Conservation (phyloP, 2,329 filamentous ascomycete species). For the Microdochium nivale region DNA sequence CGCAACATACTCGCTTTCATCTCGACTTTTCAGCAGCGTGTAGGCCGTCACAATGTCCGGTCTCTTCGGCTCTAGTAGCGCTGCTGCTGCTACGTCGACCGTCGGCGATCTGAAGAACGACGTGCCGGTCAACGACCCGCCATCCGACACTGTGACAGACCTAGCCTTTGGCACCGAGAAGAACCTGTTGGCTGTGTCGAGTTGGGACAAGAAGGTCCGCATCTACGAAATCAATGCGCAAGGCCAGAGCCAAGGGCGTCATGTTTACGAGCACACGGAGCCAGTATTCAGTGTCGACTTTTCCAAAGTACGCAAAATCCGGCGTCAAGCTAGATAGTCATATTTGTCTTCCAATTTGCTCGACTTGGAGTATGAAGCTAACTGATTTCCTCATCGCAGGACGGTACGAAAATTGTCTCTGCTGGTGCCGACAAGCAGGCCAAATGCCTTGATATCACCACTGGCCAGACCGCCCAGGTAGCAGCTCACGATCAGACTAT, state of each 20-base stretch:
- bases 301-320: constrained; percentile 59
- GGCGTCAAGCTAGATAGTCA: background rate
- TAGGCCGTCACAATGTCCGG: constrained; percentile 46
- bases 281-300: constrained; percentile 82
- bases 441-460: constrained; percentile 75
- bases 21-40: background rate
- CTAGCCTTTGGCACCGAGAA: constrained; percentile 58
- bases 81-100: constrained; percentile 54
- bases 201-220: constrained; percentile 96
- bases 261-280: constrained; percentile 75
- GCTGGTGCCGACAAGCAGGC: constrained; percentile 87
- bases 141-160: constrained; percentile 84
- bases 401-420: constrained; percentile 81
- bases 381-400: constrained; percentile 42
- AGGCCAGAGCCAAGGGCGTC: constrained; percentile 76
- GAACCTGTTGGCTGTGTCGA: constrained; percentile 82
- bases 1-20: background rate
- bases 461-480: constrained; percentile 60
- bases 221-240: constrained; percentile 83
- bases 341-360: background rate
- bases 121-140: constrained; percentile 67
- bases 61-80: constrained; percentile 46
- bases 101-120: constrained; percentile 89
- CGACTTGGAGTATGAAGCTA: background rate
- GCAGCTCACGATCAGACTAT: constrained; percentile 81